These are phyloP conservation scores for Dictyostelium firmibasis DNA, from an alignment of 78 protist genomes.

Conservation along the genomic window DNA sequence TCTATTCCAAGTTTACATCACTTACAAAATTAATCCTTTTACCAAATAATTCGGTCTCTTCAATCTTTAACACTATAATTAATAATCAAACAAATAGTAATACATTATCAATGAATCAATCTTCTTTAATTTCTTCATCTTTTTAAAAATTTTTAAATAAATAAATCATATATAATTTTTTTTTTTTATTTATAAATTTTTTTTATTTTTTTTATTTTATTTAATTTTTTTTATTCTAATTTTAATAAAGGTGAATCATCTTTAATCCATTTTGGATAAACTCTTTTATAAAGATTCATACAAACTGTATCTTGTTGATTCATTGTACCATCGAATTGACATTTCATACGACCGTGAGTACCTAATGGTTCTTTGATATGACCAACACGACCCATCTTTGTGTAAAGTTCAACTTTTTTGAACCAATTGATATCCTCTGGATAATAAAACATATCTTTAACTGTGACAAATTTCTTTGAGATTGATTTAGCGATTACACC, in stretches of 20 bases:
- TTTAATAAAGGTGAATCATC: constrained; percentile 16
- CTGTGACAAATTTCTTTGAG: constrained; percentile 84
- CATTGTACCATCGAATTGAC: constrained; percentile 91
- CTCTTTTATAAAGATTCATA: constrained; percentile 98
- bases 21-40: not conserved
- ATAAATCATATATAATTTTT: not conserved
- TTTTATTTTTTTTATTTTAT: not conserved
- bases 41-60: not conserved
- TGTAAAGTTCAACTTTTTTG: constrained; percentile 97
- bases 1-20: not conserved
- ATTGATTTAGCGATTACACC: constrained; percentile 93
- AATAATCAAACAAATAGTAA: not conserved
- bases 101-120: not conserved
- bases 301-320: constrained; percentile 94
- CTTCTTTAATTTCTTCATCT: not conserved
- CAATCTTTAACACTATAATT: not conserved
- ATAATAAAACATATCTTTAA: constrained; percentile 97
- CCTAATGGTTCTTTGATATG: constrained; percentile 95
- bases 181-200: not conserved
- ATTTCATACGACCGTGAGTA: constrained; percentile 85
- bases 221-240: not conserved
- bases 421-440: constrained; percentile 97
- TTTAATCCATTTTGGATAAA: constrained; percentile 93
- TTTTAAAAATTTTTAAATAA: not conserved
- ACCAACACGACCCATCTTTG: constrained; percentile 97